Base-by-base conservation (phyloP, 108 stramenopile genomes). In the Epipyxis sp. region DNA sequence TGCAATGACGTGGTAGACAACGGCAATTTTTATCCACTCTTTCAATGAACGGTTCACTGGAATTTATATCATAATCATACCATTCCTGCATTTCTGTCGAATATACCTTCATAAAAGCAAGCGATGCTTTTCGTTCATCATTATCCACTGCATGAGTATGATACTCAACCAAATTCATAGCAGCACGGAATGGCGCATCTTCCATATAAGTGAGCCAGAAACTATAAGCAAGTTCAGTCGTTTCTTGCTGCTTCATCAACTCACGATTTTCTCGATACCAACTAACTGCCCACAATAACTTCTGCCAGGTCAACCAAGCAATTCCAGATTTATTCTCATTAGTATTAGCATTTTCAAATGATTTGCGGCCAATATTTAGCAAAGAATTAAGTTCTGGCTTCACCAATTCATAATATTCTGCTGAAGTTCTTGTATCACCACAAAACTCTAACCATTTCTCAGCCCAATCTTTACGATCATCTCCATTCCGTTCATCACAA, bases 221-320 rank as follows among this genome's bases (percentile, higher is more conserved):
- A 65, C 34, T 65, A 16, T 32, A 32, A 3, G 61, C 61, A 16
- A 65, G 20, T 37, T 65, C 61, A 65, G 6, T 32, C 25, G 20
- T 65, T 3, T 6, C 30, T 6, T 3, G 6, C 34, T 65, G 13
- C 10, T 25, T 35, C 27, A 65, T 13, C 61, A 35, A 6, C 10
- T 65, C 61, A 3, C 61, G 61, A 37, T 65, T 65, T 16, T 13
- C 30, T 6, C 61, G 61, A 65, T 65, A 65, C 61, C 61, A 65
- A 25, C 34, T 35, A 16, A 65, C 35, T 29, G 61, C 61, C 3
- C 34, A 10, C 13, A 65, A 25, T n/a, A n/a, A n/a, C n/a, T n/a
- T n/a, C n/a, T n/a, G n/a, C n/a, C n/a, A n/a, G n/a, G n/a, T n/a
- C n/a, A n/a, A n/a, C n/a, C n/a, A n/a, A n/a, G n/a, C n/a, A n/a